Percentiles rank a stretch among this genome's conserved stretches.
phyloP scores from a whole-genome alignment of 306 rosid species.

The Vigna radiata region DNA sequence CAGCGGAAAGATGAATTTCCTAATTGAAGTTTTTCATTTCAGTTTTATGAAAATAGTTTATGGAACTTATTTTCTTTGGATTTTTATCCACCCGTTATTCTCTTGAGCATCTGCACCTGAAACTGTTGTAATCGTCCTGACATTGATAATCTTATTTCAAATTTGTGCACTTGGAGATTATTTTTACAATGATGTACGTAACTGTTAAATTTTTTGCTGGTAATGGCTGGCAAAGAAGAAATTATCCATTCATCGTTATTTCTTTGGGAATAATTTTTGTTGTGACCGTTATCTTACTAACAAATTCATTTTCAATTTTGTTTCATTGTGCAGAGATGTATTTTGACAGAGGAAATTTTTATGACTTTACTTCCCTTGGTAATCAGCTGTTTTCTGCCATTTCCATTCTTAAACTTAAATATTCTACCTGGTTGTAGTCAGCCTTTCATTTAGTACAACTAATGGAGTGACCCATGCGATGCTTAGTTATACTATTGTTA shows the following conservation, averaged over 20 bases:
- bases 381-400: constrained; percentile 49
- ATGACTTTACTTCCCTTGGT: constrained; percentile 99
- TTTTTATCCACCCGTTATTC: background rate
- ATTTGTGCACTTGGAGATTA: background rate
- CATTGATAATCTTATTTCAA: constrained; percentile 9
- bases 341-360: constrained; percentile 94
- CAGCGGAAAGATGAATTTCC: constrained; percentile 25
- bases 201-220: background rate
- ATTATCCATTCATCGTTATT: background rate
- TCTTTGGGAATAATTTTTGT: constrained; percentile 9
- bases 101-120: constrained; percentile 24
- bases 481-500: constrained; percentile 15
- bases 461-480: background rate
- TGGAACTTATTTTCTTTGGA: constrained; percentile 23
- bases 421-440: constrained; percentile 1
- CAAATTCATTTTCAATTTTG: constrained; percentile 36
- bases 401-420: constrained; percentile 34
- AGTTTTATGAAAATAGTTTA: constrained; percentile 28
- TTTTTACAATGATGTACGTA: background rate
- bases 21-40: constrained; percentile 19
- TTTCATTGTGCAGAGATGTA: constrained; percentile 85
- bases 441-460: constrained; percentile 21
- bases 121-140: constrained; percentile 1
- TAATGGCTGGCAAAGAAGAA: background rate
- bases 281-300: constrained; percentile 16